These are phyloP conservation scores for Schwanniomyces polymorphus DNA, from an alignment of 805 yeast species.

Conservation along the genomic window DNA sequence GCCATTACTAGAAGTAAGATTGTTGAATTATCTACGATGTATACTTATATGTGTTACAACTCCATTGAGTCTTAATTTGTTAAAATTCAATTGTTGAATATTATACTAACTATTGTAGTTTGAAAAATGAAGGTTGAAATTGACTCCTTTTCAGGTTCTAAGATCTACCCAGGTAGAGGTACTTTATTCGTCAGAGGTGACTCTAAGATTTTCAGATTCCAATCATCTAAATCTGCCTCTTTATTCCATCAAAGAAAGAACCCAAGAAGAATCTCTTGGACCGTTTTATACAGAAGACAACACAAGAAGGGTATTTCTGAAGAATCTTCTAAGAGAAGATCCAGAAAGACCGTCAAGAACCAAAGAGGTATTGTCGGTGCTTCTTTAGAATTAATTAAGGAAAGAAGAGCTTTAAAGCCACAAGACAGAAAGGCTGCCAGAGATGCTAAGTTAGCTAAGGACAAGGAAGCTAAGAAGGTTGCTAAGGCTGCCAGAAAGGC, in stretches of 20 bases:
- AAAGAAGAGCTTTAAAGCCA: slow-evolving; percentile 95
- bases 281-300: slow-evolving; percentile 98
- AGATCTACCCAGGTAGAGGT: slow-evolving; percentile 99
- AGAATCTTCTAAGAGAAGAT: slow-evolving; percentile 95
- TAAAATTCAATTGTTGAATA: not conserved
- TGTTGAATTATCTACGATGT: too few relatives aligned
- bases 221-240: slow-evolving; percentile 94
- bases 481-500: slow-evolving; percentile 95
- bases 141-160: slow-evolving; percentile 98
- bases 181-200: slow-evolving; percentile 99
- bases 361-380: slow-evolving; percentile 99
- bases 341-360: slow-evolving; percentile 96
- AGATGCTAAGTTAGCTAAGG: slow-evolving; percentile 81
- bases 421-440: slow-evolving; percentile 98
- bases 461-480: slow-evolving; percentile 87
- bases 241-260: slow-evolving; percentile 99
- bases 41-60: not conserved
- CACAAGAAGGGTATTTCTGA: slow-evolving; percentile 99
- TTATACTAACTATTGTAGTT: slow-evolving; percentile 30
- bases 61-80: not conserved
- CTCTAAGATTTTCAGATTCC: slow-evolving; percentile 99
- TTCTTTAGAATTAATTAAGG: slow-evolving; percentile 95
- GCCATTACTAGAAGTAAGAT: too few relatives aligned
- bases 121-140: slow-evolving; percentile 95
- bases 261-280: slow-evolving; percentile 99